Evolutionary conservation across 2,329 filamentous ascomycete species (phyloP), one percentile per base, ranked within the genome.

Genomic region (Alternaria solani): DNA sequence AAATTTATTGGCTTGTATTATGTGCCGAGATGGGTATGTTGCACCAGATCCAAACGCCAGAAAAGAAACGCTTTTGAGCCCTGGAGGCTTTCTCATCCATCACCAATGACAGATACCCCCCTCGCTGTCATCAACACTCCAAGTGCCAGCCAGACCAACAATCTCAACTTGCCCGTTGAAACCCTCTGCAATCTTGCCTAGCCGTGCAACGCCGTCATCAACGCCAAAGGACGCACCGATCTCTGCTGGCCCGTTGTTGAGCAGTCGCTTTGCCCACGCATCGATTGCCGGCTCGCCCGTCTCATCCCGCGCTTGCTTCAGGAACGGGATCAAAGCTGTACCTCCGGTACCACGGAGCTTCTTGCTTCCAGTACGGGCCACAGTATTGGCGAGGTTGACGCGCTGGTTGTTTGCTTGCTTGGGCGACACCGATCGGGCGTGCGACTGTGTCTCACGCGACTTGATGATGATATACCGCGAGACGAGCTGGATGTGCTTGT

Each of bases 401-500:
- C 73, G 72, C 42, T 76, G 70, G 73, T 67, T 44, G n/a, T 59
- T 53, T n/a, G 65, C 77, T 81, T 70, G 80, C 57, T 85, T 85
- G 20, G 84, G 86, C 62, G 83, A 87, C 56, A 84, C 82, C 32
- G 88, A 88, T 44, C 88, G 85, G 60, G 87, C 86, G 46, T 88
- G 82, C 1, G 86, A 87, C 54, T 90, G 85, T 7, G 89, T 87
- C 78, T 94, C 91, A 25, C 91, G 88, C 2, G 92, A 94, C 44
- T 94, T 94, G 67, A 95, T 83, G 71, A 99, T 91, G 78, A 99
- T 96, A 82, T 98, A 99, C 41, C 95, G 91, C 5, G 93, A 93
- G 18, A 99, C 95, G 69, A 99, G 94, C 77, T 93, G 91, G 71
- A 99, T 97, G 78, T 99, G 95, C 78, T 94, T 96, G 79, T 97